Percentiles rank a stretch among this genome's conserved stretches.
Evolutionary conservation across 257 asterid species (phyloP).

Genomic region (Cruciata laevipes): DNA sequence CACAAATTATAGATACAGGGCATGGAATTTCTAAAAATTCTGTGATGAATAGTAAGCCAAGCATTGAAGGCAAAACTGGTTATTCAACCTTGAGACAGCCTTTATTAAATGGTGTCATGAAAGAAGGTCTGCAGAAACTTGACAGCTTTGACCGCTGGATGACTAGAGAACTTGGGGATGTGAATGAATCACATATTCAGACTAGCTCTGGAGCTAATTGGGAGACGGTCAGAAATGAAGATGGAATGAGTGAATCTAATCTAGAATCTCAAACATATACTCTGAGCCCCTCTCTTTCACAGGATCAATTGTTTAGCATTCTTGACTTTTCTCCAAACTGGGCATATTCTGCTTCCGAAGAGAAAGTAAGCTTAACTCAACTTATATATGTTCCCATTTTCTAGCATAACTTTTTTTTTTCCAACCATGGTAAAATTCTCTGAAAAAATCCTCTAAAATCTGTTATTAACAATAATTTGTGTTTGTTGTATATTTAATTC

Average conservation of each 20-base stretch:
- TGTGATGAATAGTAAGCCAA: conserved; percentile 31
- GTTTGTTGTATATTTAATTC: conserved; percentile 16
- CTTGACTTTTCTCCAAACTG: conserved; percentile 78
- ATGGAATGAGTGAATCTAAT: conserved; percentile 49
- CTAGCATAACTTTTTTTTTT: not conserved
- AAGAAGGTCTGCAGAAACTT: conserved; percentile 69
- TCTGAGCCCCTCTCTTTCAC: conserved; percentile 73
- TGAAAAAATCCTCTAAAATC: not conserved
- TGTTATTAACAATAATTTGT: not conserved
- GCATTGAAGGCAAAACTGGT: conserved; percentile 39
- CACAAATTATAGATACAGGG: conserved; percentile 28
- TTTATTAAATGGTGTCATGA: conserved; percentile 52
- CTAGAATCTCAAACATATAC: conserved; percentile 44
- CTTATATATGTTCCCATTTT: not conserved
- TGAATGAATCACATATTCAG: conserved; percentile 55
- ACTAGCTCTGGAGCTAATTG: conserved; percentile 61
- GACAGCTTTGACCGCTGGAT: conserved; percentile 99
- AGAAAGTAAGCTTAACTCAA: conserved; percentile 42
- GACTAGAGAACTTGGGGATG: conserved; percentile 91
- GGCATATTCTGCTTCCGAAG: conserved; percentile 67
- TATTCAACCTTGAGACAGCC: conserved; percentile 54
- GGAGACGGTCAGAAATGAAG: conserved; percentile 69
- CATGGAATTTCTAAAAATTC: conserved; percentile 33
- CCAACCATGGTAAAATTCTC: not conserved
- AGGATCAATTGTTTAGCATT: conserved; percentile 80